Evolutionary conservation across 257 asterid species (phyloP).

Genomic region (Striga asiatica): DNA sequence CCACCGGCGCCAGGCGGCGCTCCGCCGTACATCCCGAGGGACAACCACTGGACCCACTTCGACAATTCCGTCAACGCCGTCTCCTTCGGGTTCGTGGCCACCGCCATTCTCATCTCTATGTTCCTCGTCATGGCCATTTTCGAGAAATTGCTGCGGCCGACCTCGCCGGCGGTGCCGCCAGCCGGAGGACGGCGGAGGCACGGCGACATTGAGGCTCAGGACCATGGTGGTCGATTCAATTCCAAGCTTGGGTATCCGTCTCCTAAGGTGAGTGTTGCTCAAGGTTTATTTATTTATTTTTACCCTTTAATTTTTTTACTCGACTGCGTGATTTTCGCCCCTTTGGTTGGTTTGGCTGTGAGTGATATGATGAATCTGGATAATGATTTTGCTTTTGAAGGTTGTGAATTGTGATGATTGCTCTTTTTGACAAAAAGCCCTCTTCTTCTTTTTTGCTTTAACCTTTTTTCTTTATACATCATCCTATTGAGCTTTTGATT

Average conservation of each 20-base stretch:
- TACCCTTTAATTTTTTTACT: no score
- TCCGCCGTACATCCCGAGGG: slow-evolving; percentile 44
- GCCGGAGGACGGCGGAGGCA: slow-evolving; percentile 22
- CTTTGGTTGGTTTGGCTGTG: no score
- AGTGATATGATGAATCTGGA: no score
- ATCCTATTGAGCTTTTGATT: no score
- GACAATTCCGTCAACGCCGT: slow-evolving; percentile 84
- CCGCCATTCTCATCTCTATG: slow-evolving; percentile 87
- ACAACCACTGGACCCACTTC: slow-evolving; percentile 80
- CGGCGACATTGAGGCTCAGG: slow-evolving; percentile 49
- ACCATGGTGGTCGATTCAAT: slow-evolving; percentile 19
- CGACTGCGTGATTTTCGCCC: no score
- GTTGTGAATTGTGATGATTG: no score
- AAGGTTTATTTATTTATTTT: not conserved
- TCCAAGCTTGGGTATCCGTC: slow-evolving; percentile 47
- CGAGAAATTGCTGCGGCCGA: slow-evolving; percentile 62
- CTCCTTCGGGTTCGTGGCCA: slow-evolving; percentile 89
- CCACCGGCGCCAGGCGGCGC: slow-evolving; percentile 55
- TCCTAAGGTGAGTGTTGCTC: slow-evolving; percentile 51
- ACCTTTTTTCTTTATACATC: no score
- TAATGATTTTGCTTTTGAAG: no score
- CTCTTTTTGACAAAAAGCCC: no score
- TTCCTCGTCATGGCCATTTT: slow-evolving; percentile 89
- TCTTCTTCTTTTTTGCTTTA: no score
- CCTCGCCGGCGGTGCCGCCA: slow-evolving; percentile 54